phyloP scores from a whole-genome alignment of 2,329 filamentous ascomycete genomes.

The Penicillium glabrum region DNA sequence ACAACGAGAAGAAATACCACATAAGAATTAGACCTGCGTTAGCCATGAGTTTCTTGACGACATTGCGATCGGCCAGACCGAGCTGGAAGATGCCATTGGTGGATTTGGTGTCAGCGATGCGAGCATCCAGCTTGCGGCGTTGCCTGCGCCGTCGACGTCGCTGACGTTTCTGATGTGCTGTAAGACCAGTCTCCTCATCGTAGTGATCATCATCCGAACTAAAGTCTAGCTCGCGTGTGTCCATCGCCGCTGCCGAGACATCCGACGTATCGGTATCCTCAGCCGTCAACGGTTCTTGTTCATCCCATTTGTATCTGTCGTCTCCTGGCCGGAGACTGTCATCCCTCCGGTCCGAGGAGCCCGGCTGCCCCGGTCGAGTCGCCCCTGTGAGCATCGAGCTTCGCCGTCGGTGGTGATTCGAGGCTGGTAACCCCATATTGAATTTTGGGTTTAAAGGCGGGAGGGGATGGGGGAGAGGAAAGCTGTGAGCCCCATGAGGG shows the following conservation, averaged over 20 bases:
- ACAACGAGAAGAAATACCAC: conserved; percentile 92
- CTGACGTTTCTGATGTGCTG: conserved; percentile 65
- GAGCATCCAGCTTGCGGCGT: conserved; percentile 68
- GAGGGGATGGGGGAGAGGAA: conserved; percentile 7
- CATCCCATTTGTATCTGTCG: conserved; percentile 28
- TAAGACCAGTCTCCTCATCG: conserved; percentile 88
- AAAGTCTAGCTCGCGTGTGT: conserved; percentile 57
- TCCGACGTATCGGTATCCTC: conserved; percentile 42
- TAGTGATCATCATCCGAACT: conserved; percentile 74
- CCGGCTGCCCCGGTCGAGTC: conserved; percentile 52
- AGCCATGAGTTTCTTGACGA: conserved; percentile 67
- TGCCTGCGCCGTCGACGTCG: conserved; percentile 67
- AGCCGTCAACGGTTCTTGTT: conserved; percentile 33
- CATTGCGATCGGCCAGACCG: conserved; percentile 69
- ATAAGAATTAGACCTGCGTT: conserved; percentile 80
- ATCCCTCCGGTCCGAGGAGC: conserved; percentile 35
- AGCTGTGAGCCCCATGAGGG: conserved; percentile 19
- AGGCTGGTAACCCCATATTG: conserved; percentile 36
- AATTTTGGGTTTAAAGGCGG: conserved; percentile 7
- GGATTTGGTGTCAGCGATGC: conserved; percentile 61
- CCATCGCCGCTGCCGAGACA: conserved; percentile 40
- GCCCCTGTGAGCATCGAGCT: conserved; percentile 37
- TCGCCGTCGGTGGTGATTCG: conserved; percentile 39
- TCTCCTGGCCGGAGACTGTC: conserved; percentile 30
- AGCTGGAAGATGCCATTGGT: conserved; percentile 64